Evolutionary conservation across 2,329 filamentous ascomycete genomes (phyloP), one percentile per base, ranked within the genome.

Genomic region (Neofusicoccum ribis): DNA sequence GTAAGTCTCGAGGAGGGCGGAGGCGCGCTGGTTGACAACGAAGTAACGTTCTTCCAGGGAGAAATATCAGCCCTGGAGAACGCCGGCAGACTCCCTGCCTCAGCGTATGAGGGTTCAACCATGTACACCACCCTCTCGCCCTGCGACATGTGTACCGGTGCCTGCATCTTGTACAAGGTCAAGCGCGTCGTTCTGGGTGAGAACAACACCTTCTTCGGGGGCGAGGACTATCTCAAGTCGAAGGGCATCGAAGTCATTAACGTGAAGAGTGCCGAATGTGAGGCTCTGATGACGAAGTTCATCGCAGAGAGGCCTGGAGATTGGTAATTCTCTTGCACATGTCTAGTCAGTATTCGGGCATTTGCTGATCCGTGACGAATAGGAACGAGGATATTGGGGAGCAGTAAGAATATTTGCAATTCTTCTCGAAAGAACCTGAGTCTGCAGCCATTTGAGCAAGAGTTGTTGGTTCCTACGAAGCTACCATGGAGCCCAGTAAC

Each of bases 41-140:
- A 34, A 60, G 31, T 60, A 60, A 60, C 56, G 14, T 46, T 11
- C 17, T 12, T 43, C 15, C 69, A 92, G 89, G 91, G 87, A 68
- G 91, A 93, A 76, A 93, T 90, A 20, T 88, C 89, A 17, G 87
- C 89, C n/a, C 82, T 93, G 44, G 88, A 91, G 73, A 88, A 90
- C 76, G 89, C 89, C 0, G 90, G 90, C 51, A 86, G 90, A 44
- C 84, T 92, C 23, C 87, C 89, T 37, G 89, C 89, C 15, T 85
- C 85, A 1, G 84, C 85, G 5, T 93, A 92, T 76, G 83, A 84
- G 69, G 88, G 88, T 36, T 85, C 88, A 41, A 93, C 90, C n/a
- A 92, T 93, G 89, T 93, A 91, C 78, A 93, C 91, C 2, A 92
- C 90, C 0, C 81, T 93, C 6, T 91, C 89, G 2, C 91, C 90